Conservation (phyloP, 2,329 filamentous ascomycete genomes). For the Trichoderma atroviride region DNA sequence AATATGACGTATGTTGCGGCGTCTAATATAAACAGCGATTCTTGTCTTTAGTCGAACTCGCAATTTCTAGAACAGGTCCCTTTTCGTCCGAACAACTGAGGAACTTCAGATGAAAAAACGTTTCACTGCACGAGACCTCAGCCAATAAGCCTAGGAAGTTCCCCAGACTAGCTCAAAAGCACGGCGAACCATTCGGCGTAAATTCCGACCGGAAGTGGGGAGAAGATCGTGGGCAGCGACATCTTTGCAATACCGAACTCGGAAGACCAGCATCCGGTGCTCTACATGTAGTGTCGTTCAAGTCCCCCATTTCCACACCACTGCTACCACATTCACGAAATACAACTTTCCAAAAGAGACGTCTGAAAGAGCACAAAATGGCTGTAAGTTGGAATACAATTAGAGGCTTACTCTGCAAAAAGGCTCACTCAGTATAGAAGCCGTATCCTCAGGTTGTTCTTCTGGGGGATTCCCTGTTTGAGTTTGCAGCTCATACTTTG, state of each 20-base stretch:
- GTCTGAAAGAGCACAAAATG: slow-evolving; percentile 23
- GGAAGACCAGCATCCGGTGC: neutral
- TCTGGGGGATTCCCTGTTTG: slow-evolving; percentile 87
- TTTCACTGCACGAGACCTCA: neutral
- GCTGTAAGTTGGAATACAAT: slow-evolving; percentile 29
- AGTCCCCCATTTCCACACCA: neutral
- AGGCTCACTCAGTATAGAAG: slow-evolving; percentile 38
- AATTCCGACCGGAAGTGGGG: slow-evolving; percentile 15
- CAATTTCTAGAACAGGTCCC: neutral
- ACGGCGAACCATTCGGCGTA: neutral
- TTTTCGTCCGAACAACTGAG: neutral
- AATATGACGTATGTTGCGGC: neutral
- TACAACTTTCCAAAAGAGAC: neutral
- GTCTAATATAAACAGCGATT: neutral
- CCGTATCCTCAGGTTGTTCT: slow-evolving; percentile 76
- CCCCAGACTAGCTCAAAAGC: neutral
- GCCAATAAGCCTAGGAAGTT: neutral
- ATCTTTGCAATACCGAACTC: neutral
- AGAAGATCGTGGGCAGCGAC: neutral
- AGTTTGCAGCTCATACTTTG: slow-evolving; percentile 63
- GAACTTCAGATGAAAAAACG: neutral
- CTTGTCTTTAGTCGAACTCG: neutral
- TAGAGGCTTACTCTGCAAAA: neutral
- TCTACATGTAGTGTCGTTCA: neutral
- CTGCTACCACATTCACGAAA: neutral